A percentile compares a stretch with the other conserved stretches of the same genome.
phyloP scores from a whole-genome alignment of 345 rosid genomes.

The Orychophragmus violaceus region DNA sequence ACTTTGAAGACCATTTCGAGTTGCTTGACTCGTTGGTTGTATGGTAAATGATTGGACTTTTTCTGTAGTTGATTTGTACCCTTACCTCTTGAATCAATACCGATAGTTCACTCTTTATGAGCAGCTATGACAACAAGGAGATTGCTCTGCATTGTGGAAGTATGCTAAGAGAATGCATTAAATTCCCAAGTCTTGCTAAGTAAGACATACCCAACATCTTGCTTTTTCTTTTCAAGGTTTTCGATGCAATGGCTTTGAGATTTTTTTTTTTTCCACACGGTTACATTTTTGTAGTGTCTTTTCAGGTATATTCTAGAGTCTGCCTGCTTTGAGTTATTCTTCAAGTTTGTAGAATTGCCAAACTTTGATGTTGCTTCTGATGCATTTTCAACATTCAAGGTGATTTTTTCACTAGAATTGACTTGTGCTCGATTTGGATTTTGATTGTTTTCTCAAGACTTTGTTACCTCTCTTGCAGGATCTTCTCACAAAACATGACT shows the following conservation, averaged over 20 bases:
- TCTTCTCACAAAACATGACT: slow-evolving; percentile 78
- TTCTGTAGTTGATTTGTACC: background rate
- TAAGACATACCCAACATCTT: slow-evolving; percentile 42
- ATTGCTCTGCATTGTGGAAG: slow-evolving; percentile 83
- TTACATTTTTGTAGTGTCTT: slow-evolving; percentile 51
- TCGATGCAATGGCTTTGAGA: too few relatives aligned
- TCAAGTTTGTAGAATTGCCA: slow-evolving; percentile 93
- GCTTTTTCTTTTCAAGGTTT: slow-evolving; percentile 10
- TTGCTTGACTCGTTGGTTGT: slow-evolving; percentile 70
- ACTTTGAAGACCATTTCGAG: slow-evolving; percentile 78
- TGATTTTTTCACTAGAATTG: slow-evolving; percentile 31
- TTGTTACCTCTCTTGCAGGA: slow-evolving; percentile 48
- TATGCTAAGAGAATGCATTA: slow-evolving; percentile 96
- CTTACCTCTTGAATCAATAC: background rate
- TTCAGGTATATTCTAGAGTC: slow-evolving; percentile 91
- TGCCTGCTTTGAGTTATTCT: slow-evolving; percentile 87
- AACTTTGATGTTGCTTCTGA: slow-evolving; percentile 94
- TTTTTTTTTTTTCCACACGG: slow-evolving; percentile 21
- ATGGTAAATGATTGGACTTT: slow-evolving; percentile 10
- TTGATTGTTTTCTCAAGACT: background rate
- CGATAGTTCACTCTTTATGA: background rate
- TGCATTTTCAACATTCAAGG: slow-evolving; percentile 98
- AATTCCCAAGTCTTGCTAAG: slow-evolving; percentile 86
- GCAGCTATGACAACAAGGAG: slow-evolving; percentile 95
- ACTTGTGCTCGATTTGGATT: background rate